Evolutionary conservation across 202 grass and related monocot genomes (phyloP), one percentile per base, ranked within the genome.

Genomic region (Tripidium arundinaceum): DNA sequence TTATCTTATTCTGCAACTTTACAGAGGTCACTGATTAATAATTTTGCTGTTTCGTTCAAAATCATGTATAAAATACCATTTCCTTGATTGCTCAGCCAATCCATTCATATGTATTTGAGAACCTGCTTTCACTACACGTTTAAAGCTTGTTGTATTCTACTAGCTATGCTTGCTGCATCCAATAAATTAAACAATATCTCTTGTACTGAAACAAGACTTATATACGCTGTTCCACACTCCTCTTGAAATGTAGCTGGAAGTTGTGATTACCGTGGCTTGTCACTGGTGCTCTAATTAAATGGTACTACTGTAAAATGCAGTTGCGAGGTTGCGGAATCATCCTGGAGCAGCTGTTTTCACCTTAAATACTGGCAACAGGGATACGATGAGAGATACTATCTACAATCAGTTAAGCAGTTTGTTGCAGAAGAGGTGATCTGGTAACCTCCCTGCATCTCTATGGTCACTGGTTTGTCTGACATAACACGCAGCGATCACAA

Each of bases 241-340:
- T n/a, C 55, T 62, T 73, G 12, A 28, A 31, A 36, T 12, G 15
- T 29, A 64, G 34, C 13, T 25, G 26, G 5, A 68, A 72, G 26
- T 55, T 11, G 64, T 55, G 7, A 33, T 46, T 82, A 27, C 36
- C 1, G 41, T 60, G 15, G 16, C 42, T 60, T 73, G n/a, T 15
- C 36, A 34, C 24, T 62, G 61, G 25, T 34, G 60, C 21, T 58
- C n/a, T 68, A 34, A 77, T 37, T 60, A 70, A 76, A 73, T 68
- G 33, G 21, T 7, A 10, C 15, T 49, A 5, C 7, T 18, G 34
- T 65, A 74, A 83, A 83, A 55, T 84, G 79, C 90, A 93, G 96
- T 98, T 10, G 88, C 92, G 18, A 91, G 88, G 77, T 85, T 98
- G 92, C 89, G 96, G 84, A 98, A 93, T 80, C 92, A 98, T 98